These are phyloP conservation scores for Fusarium anguioides DNA, from an alignment of 2,329 filamentous ascomycete species.

Conservation along the genomic window DNA sequence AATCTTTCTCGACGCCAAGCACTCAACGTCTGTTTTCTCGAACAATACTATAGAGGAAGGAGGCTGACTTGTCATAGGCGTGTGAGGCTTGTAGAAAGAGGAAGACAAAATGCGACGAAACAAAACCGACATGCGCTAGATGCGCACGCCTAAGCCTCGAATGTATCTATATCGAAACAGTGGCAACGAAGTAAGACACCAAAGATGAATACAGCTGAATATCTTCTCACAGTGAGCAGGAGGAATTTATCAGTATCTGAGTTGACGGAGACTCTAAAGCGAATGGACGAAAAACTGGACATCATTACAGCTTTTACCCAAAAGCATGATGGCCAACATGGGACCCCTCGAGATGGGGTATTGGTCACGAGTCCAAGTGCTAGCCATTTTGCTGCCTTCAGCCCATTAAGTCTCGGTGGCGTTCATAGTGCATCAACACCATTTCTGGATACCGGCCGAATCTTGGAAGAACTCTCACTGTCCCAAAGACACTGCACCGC, in stretches of 20 bases:
- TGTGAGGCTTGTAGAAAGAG: slow-evolving; percentile 30
- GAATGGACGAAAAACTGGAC: slow-evolving; percentile 29
- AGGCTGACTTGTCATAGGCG: neutral
- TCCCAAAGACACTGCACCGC: slow-evolving; percentile 21
- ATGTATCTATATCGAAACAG: slow-evolving; percentile 29
- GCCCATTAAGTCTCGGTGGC: neutral
- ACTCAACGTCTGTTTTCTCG: neutral
- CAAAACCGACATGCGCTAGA: slow-evolving; percentile 24
- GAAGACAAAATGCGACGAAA: slow-evolving; percentile 34
- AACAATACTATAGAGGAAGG: accelerated
- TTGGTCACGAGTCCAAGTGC: neutral
- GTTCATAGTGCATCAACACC: neutral
- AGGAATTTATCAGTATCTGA: slow-evolving; percentile 12
- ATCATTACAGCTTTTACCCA: neutral
- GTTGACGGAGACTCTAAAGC: slow-evolving; percentile 7
- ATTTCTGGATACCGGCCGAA: neutral
- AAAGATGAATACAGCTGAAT: accelerated
- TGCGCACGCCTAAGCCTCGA: slow-evolving; percentile 10
- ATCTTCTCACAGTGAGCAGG: neutral
- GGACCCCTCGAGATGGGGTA: no score
- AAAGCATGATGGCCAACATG: neutral
- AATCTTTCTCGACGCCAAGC: neutral
- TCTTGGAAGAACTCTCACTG: slow-evolving; percentile 18
- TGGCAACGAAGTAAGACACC: slow-evolving; percentile 9
- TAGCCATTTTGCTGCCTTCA: neutral